These are phyloP conservation scores for Histomonas meleagridis DNA, from an alignment of 208 protist genomes.

Conservation along the genomic window DNA sequence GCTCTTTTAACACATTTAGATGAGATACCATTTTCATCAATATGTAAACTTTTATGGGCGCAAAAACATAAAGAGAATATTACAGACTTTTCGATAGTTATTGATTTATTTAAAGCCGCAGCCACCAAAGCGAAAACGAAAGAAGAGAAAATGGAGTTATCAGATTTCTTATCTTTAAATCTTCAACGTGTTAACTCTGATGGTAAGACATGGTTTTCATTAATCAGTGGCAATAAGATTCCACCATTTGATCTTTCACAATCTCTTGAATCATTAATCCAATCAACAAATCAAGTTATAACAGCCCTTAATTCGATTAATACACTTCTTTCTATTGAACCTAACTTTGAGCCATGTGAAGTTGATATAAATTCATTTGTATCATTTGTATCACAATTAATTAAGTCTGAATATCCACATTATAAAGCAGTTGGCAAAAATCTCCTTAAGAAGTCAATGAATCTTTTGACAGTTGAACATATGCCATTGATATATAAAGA, in stretches of 20 bases:
- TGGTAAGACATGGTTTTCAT: neutral
- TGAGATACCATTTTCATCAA: neutral
- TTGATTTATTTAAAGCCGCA: neutral
- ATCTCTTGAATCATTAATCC: neutral
- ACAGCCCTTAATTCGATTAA: neutral
- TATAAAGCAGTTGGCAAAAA: neutral
- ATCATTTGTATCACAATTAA: neutral
- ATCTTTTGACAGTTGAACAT: neutral
- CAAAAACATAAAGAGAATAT: neutral
- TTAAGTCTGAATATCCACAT: neutral
- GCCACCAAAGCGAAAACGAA: neutral
- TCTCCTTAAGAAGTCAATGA: neutral
- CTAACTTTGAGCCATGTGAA: neutral
- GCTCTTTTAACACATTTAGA: neutral
- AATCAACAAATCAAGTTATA: neutral
- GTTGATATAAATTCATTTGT: neutral
- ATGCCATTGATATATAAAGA: neutral
- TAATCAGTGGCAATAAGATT: neutral
- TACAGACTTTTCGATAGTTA: neutral
- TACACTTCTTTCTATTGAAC: neutral
- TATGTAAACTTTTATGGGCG: neutral
- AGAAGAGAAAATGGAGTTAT: neutral
- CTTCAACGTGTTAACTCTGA: neutral
- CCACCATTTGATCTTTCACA: neutral
- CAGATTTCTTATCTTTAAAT: neutral